Percentiles rank a stretch among this genome's conserved stretches.
Conservation (phyloP, 495 filamentous ascomycete genomes). For the Coniosporium apollinis region DNA sequence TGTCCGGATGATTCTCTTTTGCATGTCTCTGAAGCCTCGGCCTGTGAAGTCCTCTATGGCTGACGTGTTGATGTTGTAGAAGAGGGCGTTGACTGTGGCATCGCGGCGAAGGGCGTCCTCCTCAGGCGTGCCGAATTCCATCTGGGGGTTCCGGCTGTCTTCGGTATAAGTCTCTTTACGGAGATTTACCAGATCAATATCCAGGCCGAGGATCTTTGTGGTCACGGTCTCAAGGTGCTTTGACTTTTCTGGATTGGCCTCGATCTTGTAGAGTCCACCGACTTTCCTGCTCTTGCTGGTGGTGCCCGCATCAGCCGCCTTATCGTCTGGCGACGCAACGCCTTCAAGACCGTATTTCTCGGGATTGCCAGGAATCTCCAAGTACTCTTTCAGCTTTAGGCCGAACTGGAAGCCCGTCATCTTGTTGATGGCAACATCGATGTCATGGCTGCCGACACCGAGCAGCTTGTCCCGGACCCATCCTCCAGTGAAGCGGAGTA, state of each 20-base stretch:
- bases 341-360: conserved; percentile 24
- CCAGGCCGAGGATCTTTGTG: conserved; percentile 67
- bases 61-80: conserved; percentile 72
- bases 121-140: conserved; percentile 83
- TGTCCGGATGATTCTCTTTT: conserved; percentile 55
- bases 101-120: conserved; percentile 85
- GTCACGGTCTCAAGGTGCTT: conserved; percentile 94
- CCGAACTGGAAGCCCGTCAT: conserved; percentile 86
- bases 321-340: conserved; percentile 10
- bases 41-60: conserved; percentile 73
- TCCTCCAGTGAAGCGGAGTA: conserved; percentile 85
- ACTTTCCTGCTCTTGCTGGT: conserved; percentile 16
- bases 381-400: conserved; percentile 42
- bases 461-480: conserved; percentile 98
- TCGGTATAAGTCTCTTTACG: conserved; percentile 78
- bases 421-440: conserved; percentile 85
- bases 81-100: conserved; percentile 88
- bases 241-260: conserved; percentile 84
- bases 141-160: conserved; percentile 73
- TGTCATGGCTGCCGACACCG: conserved; percentile 65
- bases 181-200: conserved; percentile 88
- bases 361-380: conserved; percentile 23
- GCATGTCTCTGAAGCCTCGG: conserved; percentile 57
- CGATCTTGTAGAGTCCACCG: conserved; percentile 27
- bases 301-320: conserved; percentile 8